Evolutionary conservation across 441 rosid genomes (phyloP).

Genomic region (Corymbia calophylla): DNA sequence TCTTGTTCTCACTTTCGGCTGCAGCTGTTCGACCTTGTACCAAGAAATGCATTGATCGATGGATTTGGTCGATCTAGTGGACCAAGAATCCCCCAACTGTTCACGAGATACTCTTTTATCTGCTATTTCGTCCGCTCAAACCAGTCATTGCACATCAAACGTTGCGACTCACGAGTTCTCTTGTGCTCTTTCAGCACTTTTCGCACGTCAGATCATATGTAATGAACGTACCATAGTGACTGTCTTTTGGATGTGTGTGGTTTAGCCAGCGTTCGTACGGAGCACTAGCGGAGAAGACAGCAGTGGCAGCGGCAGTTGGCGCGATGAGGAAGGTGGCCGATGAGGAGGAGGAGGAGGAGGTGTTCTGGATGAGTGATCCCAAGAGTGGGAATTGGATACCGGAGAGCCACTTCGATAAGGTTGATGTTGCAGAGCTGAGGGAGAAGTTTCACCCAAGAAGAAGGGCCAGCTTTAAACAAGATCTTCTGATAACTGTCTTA

Average conservation of each 20-base stretch:
- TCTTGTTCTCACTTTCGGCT: not conserved
- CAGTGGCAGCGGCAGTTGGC: rapidly evolving
- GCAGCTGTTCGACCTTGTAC: no score
- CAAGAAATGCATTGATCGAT: no score
- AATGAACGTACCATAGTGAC: not conserved
- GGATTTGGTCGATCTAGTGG: no score
- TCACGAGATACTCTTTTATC: no score
- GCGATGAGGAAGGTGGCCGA: not conserved
- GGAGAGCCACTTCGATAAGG: constrained; percentile 29
- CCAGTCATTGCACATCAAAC: not conserved
- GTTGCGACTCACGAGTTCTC: not conserved
- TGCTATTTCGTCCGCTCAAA: no score
- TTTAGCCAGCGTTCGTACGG: no score
- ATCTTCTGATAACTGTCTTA: not conserved
- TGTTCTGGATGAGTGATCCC: constrained; percentile 47
- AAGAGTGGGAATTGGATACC: constrained; percentile 55
- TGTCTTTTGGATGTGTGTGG: not conserved
- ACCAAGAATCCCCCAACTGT: no score
- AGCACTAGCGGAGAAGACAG: no score
- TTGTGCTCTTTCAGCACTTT: not conserved
- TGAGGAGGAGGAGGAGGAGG: not conserved
- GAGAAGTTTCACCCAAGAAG: constrained; percentile 22
- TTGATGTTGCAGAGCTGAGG: constrained; percentile 33
- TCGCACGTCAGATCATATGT: not conserved
- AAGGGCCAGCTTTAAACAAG: not conserved